Evolutionary conservation across 208 protist species (phyloP).

Genomic region (Leishmania gerbilli): DNA sequence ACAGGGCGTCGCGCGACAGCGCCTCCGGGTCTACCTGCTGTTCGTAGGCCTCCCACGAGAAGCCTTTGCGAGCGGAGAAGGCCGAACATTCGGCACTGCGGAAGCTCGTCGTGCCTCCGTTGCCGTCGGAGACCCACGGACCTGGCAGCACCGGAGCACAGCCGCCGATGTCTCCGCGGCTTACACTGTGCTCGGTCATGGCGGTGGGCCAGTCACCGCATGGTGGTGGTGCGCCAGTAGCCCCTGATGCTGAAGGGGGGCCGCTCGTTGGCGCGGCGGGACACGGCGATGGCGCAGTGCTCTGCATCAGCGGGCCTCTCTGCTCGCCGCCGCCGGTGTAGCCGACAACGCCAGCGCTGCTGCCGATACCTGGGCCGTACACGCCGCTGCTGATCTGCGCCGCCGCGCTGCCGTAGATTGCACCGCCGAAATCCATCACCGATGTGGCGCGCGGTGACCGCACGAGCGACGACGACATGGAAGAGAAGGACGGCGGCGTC

Average conservation of each 20-base stretch:
- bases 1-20: constrained; percentile 43
- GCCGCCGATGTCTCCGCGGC: background rate
- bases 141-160: background rate
- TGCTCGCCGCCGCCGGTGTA: constrained; percentile 3
- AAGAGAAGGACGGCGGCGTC: constrained; percentile 19
- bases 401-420: background rate
- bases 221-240: background rate
- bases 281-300: background rate
- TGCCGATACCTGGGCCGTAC: background rate
- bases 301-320: constrained; percentile 1
- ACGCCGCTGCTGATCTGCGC: background rate
- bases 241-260: background rate
- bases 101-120: background rate
- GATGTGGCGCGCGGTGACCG: constrained; percentile 29
- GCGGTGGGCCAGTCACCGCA: constrained; percentile 9
- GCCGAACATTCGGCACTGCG: constrained; percentile 1
- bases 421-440: background rate
- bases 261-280: background rate
- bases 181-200: constrained; percentile 2
- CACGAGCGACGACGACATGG: constrained; percentile 27
- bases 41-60: constrained; percentile 79
- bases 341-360: background rate
- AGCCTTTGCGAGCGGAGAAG: constrained; percentile 26
- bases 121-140: background rate
- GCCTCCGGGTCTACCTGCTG: constrained; percentile 36